These are phyloP conservation scores for Grammothele lineata DNA, from an alignment of 768 basidiomycete genomes.

Conservation along the genomic window DNA sequence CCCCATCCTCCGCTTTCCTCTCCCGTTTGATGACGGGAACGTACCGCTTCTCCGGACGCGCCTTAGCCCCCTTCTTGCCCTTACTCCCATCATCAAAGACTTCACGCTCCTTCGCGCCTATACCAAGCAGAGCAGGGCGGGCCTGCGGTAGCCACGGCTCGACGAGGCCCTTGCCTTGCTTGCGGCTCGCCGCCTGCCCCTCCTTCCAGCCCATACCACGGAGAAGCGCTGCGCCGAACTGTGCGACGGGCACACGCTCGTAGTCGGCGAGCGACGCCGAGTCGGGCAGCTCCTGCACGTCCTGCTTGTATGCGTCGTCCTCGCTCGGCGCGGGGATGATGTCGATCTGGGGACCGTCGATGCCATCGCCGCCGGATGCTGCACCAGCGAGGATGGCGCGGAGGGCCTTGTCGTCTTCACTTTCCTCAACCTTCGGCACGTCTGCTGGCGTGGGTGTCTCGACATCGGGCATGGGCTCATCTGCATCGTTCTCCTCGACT, in stretches of 20 bases:
- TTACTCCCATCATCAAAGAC: slow-evolving; percentile 64
- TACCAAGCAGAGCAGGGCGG: slow-evolving; percentile 83
- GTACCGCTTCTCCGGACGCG: slow-evolving; percentile 69
- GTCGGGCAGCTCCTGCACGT: slow-evolving; percentile 77
- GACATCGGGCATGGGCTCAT: slow-evolving; percentile 13
- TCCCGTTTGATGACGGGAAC: slow-evolving; percentile 79
- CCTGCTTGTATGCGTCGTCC: slow-evolving; percentile 79
- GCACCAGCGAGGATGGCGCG: slow-evolving; percentile 69
- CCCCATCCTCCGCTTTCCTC: slow-evolving; percentile 22
- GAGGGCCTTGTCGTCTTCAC: slow-evolving; percentile 78
- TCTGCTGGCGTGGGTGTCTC: slow-evolving; percentile 1
- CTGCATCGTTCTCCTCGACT: slow-evolving; percentile 19
- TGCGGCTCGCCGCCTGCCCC: slow-evolving; percentile 65
- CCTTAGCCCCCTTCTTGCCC: slow-evolving; percentile 41
- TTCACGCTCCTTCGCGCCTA: slow-evolving; percentile 89
- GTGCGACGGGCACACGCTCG: slow-evolving; percentile 82
- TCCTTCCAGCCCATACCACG: slow-evolving; percentile 98
- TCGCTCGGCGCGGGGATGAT: slow-evolving; percentile 62
- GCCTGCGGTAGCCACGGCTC: slow-evolving; percentile 81
- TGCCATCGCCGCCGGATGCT: slow-evolving; percentile 36
- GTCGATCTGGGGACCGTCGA: slow-evolving; percentile 41
- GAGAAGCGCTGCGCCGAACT: slow-evolving; percentile 89
- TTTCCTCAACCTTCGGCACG: slow-evolving; percentile 39
- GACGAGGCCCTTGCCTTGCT: slow-evolving; percentile 48
- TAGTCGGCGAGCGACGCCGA: slow-evolving; percentile 80